Conservation (phyloP, 2,329 filamentous ascomycete species). For the Colletotrichum sp. region DNA sequence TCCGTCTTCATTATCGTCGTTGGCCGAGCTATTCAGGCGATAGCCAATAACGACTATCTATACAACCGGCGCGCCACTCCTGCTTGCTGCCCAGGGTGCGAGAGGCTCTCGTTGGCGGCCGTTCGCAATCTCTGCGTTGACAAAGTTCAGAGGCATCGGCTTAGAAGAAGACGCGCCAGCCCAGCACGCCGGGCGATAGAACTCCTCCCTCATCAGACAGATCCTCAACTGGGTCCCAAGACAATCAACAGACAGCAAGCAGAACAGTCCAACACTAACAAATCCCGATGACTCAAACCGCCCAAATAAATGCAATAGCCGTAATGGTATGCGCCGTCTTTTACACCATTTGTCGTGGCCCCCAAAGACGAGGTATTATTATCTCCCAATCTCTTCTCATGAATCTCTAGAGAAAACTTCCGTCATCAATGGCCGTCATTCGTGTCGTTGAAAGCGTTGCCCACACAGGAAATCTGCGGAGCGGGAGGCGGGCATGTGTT, state of each 20-base stretch:
- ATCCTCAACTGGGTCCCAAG: constrained; percentile 13
- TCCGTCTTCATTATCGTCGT: constrained; percentile 8
- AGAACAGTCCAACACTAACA: constrained; percentile 17
- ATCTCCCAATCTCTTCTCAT: constrained; percentile 18
- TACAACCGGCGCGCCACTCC: background rate
- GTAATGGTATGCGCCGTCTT: constrained; percentile 19
- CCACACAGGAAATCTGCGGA: constrained; percentile 2
- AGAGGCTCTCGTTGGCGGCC: background rate
- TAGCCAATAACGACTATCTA: constrained; percentile 17
- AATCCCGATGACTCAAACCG: constrained; percentile 17
- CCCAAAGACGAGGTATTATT: constrained; percentile 16
- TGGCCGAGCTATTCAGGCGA: constrained; percentile 12
- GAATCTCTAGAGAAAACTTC: constrained; percentile 26
- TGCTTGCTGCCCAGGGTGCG: background rate
- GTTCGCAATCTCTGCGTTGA: background rate
- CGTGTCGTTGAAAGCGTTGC: constrained; percentile 18
- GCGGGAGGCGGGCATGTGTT: constrained; percentile 6
- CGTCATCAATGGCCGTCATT: constrained; percentile 23
- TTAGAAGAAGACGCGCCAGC: background rate
- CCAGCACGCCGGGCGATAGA: background rate
- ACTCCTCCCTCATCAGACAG: background rate
- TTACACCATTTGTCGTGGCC: constrained; percentile 11
- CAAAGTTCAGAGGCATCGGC: background rate
- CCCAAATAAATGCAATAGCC: constrained; percentile 22
- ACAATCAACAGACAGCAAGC: constrained; percentile 18